A percentile compares a stretch with the other conserved stretches of the same genome.
Evolutionary conservation across 352 stramenopile species (phyloP).

Genomic region (Phytopythium helicoides): DNA sequence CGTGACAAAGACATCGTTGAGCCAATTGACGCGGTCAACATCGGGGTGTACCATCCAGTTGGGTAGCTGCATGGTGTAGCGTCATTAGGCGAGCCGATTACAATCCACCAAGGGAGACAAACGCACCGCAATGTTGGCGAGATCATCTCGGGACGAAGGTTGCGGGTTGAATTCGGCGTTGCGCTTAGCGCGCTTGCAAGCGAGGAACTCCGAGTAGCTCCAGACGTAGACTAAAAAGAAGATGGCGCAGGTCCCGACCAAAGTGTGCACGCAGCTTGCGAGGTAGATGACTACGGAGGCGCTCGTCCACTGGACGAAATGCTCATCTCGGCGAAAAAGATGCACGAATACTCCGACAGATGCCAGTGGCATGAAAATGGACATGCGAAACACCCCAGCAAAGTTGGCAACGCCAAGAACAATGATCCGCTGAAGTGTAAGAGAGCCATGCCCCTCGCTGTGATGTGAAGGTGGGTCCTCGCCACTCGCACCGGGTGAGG

Average conservation of each 20-base stretch:
- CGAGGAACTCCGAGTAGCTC: constrained; percentile 58
- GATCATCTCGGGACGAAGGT: constrained; percentile 19
- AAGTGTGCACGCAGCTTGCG: constrained; percentile 28
- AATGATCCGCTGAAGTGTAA: constrained; percentile 16
- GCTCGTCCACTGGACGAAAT: constrained; percentile 34
- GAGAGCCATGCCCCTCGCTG: not conserved
- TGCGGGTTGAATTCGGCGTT: constrained; percentile 11
- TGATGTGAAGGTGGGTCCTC: not conserved
- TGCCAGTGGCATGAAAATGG: constrained; percentile 62
- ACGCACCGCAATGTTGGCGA: constrained; percentile 22
- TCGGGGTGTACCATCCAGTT: constrained; percentile 61
- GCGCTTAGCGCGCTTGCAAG: constrained; percentile 12
- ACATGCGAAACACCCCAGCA: constrained; percentile 31
- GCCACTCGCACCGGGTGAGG: too few species aligned
- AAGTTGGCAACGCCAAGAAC: constrained; percentile 30
- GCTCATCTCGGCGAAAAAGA: constrained; percentile 19
- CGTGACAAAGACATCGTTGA: constrained; percentile 70
- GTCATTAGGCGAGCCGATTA: not conserved
- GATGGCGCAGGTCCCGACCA: constrained; percentile 37
- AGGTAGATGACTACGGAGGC: constrained; percentile 32
- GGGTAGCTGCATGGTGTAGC: constrained; percentile 20
- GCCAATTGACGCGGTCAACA: constrained; percentile 72
- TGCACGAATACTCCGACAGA: constrained; percentile 37
- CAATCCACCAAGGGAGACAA: not conserved
- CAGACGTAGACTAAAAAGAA: constrained; percentile 40